Conservation (phyloP, 2,329 filamentous ascomycete species). For the Fusarium musae region DNA sequence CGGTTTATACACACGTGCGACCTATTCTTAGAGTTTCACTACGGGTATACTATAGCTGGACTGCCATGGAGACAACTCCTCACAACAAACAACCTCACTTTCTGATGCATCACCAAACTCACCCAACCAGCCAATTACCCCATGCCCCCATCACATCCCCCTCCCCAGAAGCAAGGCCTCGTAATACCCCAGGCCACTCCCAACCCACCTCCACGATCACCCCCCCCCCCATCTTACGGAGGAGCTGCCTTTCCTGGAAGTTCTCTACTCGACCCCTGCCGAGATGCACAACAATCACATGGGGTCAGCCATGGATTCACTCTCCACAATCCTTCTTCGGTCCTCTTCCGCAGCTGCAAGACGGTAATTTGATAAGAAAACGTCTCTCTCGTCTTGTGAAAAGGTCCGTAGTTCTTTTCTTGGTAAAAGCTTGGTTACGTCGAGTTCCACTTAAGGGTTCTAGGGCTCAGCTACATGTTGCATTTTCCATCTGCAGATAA, state of each 20-base stretch:
- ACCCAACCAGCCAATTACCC: neutral
- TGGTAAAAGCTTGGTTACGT: constrained; percentile 11
- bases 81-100: neutral
- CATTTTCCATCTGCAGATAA: neutral
- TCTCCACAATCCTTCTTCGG: constrained; percentile 7
- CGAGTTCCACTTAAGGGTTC: constrained; percentile 1
- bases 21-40: neutral
- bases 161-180: neutral
- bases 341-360: neutral
- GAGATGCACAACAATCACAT: constrained; percentile 22
- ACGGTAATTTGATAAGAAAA: constrained; percentile 35
- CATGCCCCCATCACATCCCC: neutral
- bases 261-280: constrained; percentile 16
- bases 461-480: neutral
- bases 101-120: constrained; percentile 3
- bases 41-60: neutral
- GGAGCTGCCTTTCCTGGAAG: constrained; percentile 34
- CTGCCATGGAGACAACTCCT: neutral
- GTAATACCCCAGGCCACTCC: constrained; percentile 3
- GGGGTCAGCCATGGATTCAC: neutral
- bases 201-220: neutral
- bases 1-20: neutral
- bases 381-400: neutral
- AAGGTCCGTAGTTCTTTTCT: constrained; percentile 1
- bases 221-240: constrained; percentile 9